Conservation (phyloP, 2,329 filamentous ascomycete species). For the Fusarium sp. region DNA sequence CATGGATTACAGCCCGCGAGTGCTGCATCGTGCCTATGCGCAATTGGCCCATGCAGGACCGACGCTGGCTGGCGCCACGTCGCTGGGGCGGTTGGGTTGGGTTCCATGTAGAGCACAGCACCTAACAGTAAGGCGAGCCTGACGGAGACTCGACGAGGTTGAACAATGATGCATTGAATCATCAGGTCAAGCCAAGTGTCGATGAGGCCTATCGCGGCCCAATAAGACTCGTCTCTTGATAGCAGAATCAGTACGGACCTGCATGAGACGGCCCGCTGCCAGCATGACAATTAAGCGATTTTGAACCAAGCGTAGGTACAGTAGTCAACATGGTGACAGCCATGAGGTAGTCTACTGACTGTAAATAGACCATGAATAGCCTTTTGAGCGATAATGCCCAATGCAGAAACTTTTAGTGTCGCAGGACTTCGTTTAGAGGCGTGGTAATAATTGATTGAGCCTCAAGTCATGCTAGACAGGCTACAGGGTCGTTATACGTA, state of each 20-base stretch:
- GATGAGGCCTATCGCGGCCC: slow-evolving; percentile 48
- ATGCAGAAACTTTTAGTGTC: background rate
- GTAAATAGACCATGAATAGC: background rate
- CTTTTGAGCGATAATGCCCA: background rate
- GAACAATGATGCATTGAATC: slow-evolving; percentile 31
- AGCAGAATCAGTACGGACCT: slow-evolving; percentile 35
- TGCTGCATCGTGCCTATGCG: slow-evolving; percentile 45
- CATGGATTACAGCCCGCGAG: slow-evolving; percentile 32
- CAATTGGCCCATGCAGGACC: slow-evolving; percentile 48
- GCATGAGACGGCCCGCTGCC: slow-evolving; percentile 42
- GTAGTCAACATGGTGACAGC: background rate
- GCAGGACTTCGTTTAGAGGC: background rate
- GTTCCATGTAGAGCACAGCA: slow-evolving; percentile 26
- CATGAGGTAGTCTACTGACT: background rate
- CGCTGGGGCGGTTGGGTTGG: slow-evolving; percentile 49
- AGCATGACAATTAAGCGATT: slow-evolving; percentile 28
- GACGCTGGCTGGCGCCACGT: slow-evolving; percentile 47
- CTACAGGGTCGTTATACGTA: background rate
- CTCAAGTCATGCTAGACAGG: background rate
- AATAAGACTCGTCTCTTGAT: slow-evolving; percentile 37
- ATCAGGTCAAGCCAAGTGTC: slow-evolving; percentile 17
- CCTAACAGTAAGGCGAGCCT: slow-evolving; percentile 39
- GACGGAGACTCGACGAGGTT: slow-evolving; percentile 32
- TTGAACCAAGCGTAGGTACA: slow-evolving; percentile 24
- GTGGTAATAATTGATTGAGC: background rate